Conservation (phyloP, 2,329 filamentous ascomycete species). For the Cordyceps cicadae region DNA sequence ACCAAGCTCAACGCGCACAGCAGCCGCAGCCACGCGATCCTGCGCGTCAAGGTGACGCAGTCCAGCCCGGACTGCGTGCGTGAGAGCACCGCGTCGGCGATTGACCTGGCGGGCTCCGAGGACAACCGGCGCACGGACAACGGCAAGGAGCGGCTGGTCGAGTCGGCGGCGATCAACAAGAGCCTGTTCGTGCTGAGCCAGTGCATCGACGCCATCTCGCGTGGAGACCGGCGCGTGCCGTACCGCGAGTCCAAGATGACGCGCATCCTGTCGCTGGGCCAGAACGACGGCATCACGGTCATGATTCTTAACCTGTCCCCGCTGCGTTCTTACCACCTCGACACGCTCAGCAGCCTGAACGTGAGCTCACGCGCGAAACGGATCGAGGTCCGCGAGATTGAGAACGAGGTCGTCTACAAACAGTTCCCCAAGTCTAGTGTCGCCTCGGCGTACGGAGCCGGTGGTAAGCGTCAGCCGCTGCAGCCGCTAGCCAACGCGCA, state of each 20-base stretch:
- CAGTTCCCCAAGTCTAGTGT: constrained; percentile 53
- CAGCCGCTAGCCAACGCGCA: constrained; percentile 67
- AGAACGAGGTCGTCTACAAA: constrained; percentile 89
- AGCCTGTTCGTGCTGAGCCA: constrained; percentile 89
- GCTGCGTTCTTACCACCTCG: constrained; percentile 83
- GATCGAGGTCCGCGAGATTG: constrained; percentile 89
- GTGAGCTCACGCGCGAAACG: constrained; percentile 94
- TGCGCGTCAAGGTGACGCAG: constrained; percentile 82
- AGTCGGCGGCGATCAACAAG: constrained; percentile 96
- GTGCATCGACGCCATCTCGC: constrained; percentile 88
- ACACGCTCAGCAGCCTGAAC: constrained; percentile 87
- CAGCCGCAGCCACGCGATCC: constrained; percentile 80
- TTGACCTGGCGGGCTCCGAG: constrained; percentile 91
- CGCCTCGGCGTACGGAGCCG: constrained; percentile 23
- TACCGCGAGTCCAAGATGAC: constrained; percentile 98
- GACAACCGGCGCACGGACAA: constrained; percentile 94
- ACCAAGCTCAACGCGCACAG: constrained; percentile 92
- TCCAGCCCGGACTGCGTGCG: constrained; percentile 58
- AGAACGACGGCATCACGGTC: constrained; percentile 90
- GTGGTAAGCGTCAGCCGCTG: constrained; percentile 60
- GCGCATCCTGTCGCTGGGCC: constrained; percentile 79
- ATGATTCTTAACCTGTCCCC: constrained; percentile 96
- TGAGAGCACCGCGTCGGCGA: constrained; percentile 82
- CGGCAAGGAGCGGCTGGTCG: constrained; percentile 82
- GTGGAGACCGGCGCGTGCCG: constrained; percentile 68